Evolutionary conservation across 208 protist genomes (phyloP), one percentile per base, ranked within the genome.

Genomic region (Lotmaria passim): DNA sequence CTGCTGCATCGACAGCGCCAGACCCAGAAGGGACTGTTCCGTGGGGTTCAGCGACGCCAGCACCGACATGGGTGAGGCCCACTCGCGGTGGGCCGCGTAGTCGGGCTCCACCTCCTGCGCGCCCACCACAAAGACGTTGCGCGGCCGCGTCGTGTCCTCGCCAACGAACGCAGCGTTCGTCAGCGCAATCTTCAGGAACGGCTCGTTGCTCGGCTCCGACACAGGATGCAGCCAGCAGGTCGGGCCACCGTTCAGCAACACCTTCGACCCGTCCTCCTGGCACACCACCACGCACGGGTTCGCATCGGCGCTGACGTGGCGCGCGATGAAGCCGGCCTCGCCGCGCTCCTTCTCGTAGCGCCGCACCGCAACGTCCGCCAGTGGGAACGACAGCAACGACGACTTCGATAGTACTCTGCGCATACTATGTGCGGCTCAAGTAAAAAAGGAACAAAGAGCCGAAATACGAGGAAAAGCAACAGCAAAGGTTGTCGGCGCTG

Each of bases 1-100:
- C 43, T 78, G 68, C 39, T 69, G 21, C 69, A 74, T 75, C 36
- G 75, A 85, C 50, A 83, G 24, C n/a, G 72, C 73, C n/a, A 83
- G 59, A 15, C 63, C 28, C 39, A 87, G 38, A n/a, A 82, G 51
- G 3, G 73, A 61, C 43, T 62, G 55, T 17, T 81, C 76, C 21
- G 57, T 26, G 15, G 67, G 50, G 24, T 33, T 56, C 36, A 74
- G 47, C n/a, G 33, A 6, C 23, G 38, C 5, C 12, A 84, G 65
- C 0, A 81, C 31, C n/a, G 21, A 36, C 26, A 60, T 60, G 19
- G 64, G 21, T 31, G 28, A 30, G 26, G 47, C 52, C 68, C 69
- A 78, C 57, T 23, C 48, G 10, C 69, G 48, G 2, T 28, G n/a
- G 19, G 15, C 50, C 5, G 50, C 31, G 31, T 68, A 55, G 56